Percentiles rank a stretch among this genome's conserved stretches.
Conservation (phyloP, 257 asterid species). For the Solanum bulbocastanum region DNA sequence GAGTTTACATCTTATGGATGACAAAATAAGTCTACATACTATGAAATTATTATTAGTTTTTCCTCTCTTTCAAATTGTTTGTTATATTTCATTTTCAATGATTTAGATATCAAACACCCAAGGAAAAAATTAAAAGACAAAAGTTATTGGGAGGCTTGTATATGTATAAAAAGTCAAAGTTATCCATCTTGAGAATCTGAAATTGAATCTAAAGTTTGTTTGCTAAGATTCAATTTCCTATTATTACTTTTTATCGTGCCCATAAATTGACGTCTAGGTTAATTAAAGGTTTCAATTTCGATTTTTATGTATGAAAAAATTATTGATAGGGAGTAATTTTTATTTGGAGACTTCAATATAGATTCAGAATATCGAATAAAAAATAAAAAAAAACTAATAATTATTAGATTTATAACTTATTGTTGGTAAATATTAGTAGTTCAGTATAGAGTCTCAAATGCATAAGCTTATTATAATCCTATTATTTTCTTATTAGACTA, state of each 20-base stretch:
- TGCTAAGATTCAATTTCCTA: background rate
- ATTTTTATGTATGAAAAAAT: too few species aligned
- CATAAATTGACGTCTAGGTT: background rate
- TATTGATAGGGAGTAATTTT: too few species aligned
- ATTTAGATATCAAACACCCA: too few species aligned
- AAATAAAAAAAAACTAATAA: background rate
- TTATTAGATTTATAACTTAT: background rate
- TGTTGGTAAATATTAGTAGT: background rate
- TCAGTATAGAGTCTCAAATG: background rate
- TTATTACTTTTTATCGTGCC: background rate
- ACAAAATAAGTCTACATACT: background rate
- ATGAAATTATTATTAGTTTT: too few species aligned
- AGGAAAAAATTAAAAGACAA: background rate
- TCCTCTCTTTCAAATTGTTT: too few species aligned
- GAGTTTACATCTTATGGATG: background rate
- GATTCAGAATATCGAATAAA: too few species aligned
- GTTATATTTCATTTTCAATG: too few species aligned
- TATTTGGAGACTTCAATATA: too few species aligned
- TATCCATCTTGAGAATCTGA: background rate
- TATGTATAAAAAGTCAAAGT: background rate
- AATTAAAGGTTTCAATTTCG: too few species aligned
- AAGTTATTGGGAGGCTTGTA: background rate
- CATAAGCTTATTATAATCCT: background rate
- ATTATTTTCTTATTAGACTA: too few species aligned
- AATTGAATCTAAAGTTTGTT: background rate